These are phyloP conservation scores for Ceratocystiopsis sp. DNA, from an alignment of 2,329 filamentous ascomycete species.

Conservation along the genomic window DNA sequence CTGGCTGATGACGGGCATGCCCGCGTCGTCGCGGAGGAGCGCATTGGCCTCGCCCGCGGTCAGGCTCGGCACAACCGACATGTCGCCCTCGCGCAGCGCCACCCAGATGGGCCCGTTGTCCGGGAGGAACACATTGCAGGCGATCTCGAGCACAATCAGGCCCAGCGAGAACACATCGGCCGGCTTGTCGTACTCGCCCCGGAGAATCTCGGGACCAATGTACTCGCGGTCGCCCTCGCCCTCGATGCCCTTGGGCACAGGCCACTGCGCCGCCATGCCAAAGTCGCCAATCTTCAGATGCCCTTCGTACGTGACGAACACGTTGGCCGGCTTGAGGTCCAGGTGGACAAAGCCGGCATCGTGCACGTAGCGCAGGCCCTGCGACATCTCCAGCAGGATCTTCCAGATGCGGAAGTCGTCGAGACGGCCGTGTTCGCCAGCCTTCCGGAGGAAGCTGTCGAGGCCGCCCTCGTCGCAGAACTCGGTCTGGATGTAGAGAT, in stretches of 20 bases:
- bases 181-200: constrained; percentile 73
- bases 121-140: constrained; percentile 81
- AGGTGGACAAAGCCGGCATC: constrained; percentile 72
- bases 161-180: constrained; percentile 90
- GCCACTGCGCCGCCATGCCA: constrained; percentile 64
- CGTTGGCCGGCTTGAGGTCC: constrained; percentile 71
- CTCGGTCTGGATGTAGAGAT: constrained; percentile 94
- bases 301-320: constrained; percentile 68
- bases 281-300: constrained; percentile 77
- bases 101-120: constrained; percentile 89
- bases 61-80: constrained; percentile 74
- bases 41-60: constrained; percentile 62
- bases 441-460: constrained; percentile 66
- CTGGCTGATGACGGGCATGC: constrained; percentile 40
- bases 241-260: constrained; percentile 59
- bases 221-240: constrained; percentile 93
- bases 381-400: constrained; percentile 69
- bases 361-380: constrained; percentile 83
- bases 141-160: constrained; percentile 86
- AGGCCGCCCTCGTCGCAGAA: constrained; percentile 90
- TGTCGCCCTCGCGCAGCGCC: constrained; percentile 72
- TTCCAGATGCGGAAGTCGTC: constrained; percentile 99
- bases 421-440: constrained; percentile 68
- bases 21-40: constrained; percentile 57
- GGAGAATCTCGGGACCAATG: constrained; percentile 82